Evolutionary conservation across 169 alveolate genomes (phyloP), one percentile per base, ranked within the genome.

Genomic region (Ichthyophthirius multifiliis): DNA sequence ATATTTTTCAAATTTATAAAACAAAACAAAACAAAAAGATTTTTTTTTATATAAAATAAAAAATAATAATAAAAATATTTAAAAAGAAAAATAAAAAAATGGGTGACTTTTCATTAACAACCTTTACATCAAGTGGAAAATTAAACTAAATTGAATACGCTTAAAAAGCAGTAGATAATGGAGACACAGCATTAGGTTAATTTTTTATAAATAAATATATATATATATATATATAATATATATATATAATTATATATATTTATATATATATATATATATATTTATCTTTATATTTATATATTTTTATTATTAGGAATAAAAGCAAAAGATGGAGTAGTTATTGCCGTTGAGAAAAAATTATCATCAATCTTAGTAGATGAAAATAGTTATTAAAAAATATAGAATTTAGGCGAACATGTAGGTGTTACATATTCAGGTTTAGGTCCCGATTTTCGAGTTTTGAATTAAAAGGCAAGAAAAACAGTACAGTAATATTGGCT

Each of bases 71-170:
- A 41, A 7, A 41, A 41, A 5, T 18, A 35, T 4, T 71, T 71
- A 30, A 30, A 2, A 71, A 71, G 30, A 27, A 75, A 75, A 1
- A 27, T 18, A 4, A 6, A 44, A 30, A 30, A 12, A 71, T 73
- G 80, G 43, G 75, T 16, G 80, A 65, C 46, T 67, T 80, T 39
- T 45, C 81, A 35, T 37, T 80, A 35, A 80, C 86, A 20, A 80
- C 81, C 2, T 48, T 80, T 34, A 43, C 44, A 34, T 64, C 74
- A 23, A 65, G 31, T 23, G 99, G 99, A 31, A 97, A 97, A 84
- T 97, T 99, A 47, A 97, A 96, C 46, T 99, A 98, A 90, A 97
- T 99, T 55, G 99, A 98, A 85, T 96, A 98, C 84, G 99, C 99
- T 16, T 94, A 98, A 75, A 97, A 97, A 73, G 99, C 99, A 34